Evolutionary conservation across 495 filamentous ascomycete species (phyloP).

Genomic region (Cercophora sp.): DNA sequence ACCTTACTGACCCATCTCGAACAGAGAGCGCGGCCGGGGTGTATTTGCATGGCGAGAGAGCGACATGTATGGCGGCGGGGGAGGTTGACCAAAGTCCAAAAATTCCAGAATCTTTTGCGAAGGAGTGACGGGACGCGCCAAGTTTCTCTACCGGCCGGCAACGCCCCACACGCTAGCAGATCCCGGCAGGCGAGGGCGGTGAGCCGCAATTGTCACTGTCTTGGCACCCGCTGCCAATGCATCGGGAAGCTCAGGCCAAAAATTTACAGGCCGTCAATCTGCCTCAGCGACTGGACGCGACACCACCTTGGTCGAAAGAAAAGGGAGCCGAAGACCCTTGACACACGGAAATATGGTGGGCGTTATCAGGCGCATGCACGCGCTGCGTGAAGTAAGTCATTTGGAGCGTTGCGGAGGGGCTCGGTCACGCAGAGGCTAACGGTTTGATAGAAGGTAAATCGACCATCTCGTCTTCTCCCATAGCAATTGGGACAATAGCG

Average conservation of each 20-base stretch:
- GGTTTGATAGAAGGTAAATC: slow-evolving; percentile 36
- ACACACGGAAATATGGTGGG: slow-evolving; percentile 64
- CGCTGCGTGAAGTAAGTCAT: slow-evolving; percentile 71
- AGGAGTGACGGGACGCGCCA: not conserved
- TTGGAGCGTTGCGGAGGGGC: not conserved
- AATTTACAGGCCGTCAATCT: slow-evolving; percentile 15
- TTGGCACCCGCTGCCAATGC: not conserved
- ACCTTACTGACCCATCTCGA: slow-evolving; percentile 40
- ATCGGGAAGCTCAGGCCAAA: slow-evolving; percentile 13
- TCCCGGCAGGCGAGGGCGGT: slow-evolving; percentile 27
- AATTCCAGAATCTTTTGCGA: not conserved
- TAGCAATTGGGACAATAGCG: slow-evolving; percentile 1
- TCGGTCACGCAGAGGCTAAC: slow-evolving; percentile 10
- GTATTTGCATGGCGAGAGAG: slow-evolving; percentile 16
- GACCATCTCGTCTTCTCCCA: slow-evolving; percentile 8
- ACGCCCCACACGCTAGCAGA: not conserved
- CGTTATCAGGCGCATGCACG: slow-evolving; percentile 71
- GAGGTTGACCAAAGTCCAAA: not conserved
- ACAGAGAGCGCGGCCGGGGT: slow-evolving; percentile 18
- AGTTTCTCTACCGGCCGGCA: slow-evolving; percentile 18
- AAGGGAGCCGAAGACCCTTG: slow-evolving; percentile 11
- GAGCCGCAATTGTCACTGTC: not conserved
- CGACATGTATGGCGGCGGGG: not conserved
- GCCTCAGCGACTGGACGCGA: not conserved
- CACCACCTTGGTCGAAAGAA: not conserved